Conservation (phyloP, 2,329 filamentous ascomycete species). For the Neonectria ditissima region DNA sequence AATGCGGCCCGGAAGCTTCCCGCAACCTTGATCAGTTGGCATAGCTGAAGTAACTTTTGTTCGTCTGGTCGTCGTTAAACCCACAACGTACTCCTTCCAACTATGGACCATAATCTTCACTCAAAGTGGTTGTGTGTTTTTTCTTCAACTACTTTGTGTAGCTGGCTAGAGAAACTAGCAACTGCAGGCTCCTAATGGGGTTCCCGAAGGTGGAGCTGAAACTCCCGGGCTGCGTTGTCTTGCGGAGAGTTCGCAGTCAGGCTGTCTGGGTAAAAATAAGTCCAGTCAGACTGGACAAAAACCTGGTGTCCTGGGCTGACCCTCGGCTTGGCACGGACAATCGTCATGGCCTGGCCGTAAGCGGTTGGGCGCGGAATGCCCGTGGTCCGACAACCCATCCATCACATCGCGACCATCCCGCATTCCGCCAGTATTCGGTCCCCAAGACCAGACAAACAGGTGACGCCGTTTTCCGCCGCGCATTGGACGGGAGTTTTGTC, state of each 20-base stretch:
- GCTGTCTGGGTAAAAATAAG: not conserved
- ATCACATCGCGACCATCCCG: conserved; percentile 1
- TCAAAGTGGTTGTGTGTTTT: not conserved
- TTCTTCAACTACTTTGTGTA: not conserved
- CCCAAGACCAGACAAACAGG: conserved; percentile 7
- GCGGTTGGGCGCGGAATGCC: conserved; percentile 27
- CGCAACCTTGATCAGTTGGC: conserved; percentile 6
- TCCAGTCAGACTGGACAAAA: not conserved
- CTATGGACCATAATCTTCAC: not conserved
- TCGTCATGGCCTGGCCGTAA: conserved; percentile 21
- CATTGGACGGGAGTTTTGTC: conserved; percentile 4
- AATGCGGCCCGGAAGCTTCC: conserved; percentile 18
- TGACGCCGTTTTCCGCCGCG: conserved; percentile 12
- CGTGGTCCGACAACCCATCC: conserved; percentile 20
- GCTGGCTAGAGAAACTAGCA: not conserved
- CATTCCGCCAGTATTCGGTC: conserved; percentile 15
- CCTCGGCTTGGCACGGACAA: conserved; percentile 15
- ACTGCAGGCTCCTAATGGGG: not conserved
- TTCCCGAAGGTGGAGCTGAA: not conserved
- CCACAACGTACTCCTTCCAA: not conserved
- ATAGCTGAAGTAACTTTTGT: not conserved
- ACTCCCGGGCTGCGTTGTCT: not conserved
- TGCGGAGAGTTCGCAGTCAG: not conserved
- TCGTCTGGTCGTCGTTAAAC: not conserved
- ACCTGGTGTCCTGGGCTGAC: conserved; percentile 1